Conservation (phyloP, 2,329 filamentous ascomycete species). For the Sclerotinia minor region DNA sequence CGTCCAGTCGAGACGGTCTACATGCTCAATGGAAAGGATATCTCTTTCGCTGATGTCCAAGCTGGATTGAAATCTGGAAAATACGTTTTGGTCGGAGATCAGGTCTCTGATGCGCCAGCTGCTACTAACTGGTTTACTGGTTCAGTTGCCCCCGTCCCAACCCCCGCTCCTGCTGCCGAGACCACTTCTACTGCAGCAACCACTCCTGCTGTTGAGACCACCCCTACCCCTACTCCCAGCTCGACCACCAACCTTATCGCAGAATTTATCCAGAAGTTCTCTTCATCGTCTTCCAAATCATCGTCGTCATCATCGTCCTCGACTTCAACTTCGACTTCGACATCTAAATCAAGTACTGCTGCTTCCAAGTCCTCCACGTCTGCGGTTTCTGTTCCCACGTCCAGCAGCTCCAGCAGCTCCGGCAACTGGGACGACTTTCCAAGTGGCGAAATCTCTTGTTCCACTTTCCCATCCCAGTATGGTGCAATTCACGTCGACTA, state of each 20-base stretch:
- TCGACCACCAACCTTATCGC: constrained; percentile 17
- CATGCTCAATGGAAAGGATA: constrained; percentile 62
- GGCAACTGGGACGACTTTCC: constrained; percentile 72
- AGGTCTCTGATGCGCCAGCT: constrained; percentile 51
- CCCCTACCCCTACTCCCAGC: constrained; percentile 27
- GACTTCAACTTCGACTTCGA: not conserved
- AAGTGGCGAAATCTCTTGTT: constrained; percentile 70
- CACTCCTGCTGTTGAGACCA: constrained; percentile 39
- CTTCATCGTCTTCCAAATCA: constrained; percentile 22
- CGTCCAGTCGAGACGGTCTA: constrained; percentile 69
- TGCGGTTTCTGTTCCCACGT: constrained; percentile 31
- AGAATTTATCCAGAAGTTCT: not conserved
- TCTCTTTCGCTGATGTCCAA: constrained; percentile 66
- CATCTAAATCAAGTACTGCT: constrained; percentile 34
- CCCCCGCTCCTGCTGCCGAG: constrained; percentile 20
- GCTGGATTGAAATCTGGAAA: constrained; percentile 69
- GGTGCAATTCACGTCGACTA: constrained; percentile 72
- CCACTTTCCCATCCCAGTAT: constrained; percentile 74
- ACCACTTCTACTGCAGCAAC: constrained; percentile 40
- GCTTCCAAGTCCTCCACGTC: constrained; percentile 2
- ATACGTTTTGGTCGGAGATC: constrained; percentile 65
- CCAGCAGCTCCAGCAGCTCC: constrained; percentile 33
- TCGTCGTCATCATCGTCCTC: constrained; percentile 39
- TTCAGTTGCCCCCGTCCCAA: constrained; percentile 41
- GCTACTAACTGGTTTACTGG: constrained; percentile 41